Percentiles rank a stretch among this genome's conserved stretches.
Conservation (phyloP, 805 yeast species). For the Metschnikowia santaceciliae region DNA sequence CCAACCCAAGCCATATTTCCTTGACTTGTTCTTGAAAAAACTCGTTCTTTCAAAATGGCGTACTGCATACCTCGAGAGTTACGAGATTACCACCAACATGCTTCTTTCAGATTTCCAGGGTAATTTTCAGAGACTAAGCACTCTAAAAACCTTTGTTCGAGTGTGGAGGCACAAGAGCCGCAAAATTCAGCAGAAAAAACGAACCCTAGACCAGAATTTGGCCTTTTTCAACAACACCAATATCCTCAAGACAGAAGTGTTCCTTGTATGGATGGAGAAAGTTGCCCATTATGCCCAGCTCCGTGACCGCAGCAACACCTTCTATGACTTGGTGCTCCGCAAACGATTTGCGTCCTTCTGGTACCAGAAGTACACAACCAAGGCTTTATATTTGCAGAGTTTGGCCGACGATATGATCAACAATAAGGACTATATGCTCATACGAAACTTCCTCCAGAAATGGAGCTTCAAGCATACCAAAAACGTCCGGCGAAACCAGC, state of each 20-base stretch:
- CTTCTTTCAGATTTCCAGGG: slow-evolving; percentile 19
- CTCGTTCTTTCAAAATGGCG: slow-evolving; percentile 23
- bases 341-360: slow-evolving; percentile 31
- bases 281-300: background rate
- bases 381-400: slow-evolving; percentile 23
- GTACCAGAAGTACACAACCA: slow-evolving; percentile 29
- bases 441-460: slow-evolving; percentile 24
- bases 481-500: slow-evolving; percentile 29
- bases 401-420: slow-evolving; percentile 28
- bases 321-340: slow-evolving; percentile 7
- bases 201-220: slow-evolving; percentile 6
- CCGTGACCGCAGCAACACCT: slow-evolving; percentile 3
- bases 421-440: slow-evolving; percentile 25
- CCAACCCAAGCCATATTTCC: no score
- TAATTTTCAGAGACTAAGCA: slow-evolving; percentile 6
- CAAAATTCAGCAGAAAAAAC: background rate
- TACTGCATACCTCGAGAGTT: slow-evolving; percentile 15
- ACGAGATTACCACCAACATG: slow-evolving; percentile 18
- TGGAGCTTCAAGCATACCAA: slow-evolving; percentile 38
- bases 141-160: background rate
- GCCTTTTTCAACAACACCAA: slow-evolving; percentile 7
- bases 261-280: slow-evolving; percentile 12
- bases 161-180: slow-evolving; percentile 7
- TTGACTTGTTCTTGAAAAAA: slow-evolving; percentile 1
- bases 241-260: slow-evolving; percentile 6